Evolutionary conservation across 75 land plant genomes (phyloP), one percentile per base, ranked within the genome.

Genomic region (Ceratopteris richardii): DNA sequence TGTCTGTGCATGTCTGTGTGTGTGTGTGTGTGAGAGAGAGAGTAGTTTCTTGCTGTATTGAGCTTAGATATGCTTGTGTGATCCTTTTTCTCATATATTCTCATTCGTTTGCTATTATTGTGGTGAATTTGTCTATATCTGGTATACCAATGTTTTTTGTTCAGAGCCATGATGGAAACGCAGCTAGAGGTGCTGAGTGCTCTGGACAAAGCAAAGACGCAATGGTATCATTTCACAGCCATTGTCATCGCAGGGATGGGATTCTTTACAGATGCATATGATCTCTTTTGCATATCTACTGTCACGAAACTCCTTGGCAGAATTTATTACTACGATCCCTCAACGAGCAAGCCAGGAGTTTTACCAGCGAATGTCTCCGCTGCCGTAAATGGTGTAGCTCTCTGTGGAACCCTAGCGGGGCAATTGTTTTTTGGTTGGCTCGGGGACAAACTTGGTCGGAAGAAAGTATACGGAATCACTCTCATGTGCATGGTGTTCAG

Each of bases 401-500:
- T 74, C 16, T 63, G 67, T n/a, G n/a, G n/a, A n/a, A n/a, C n/a
- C n/a, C n/a, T n/a, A n/a, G n/a, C n/a, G n/a, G n/a, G n/a, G n/a
- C n/a, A n/a, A n/a, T n/a, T n/a, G n/a, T n/a, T n/a, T n/a, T n/a
- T n/a, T n/a, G n/a, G n/a, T n/a, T n/a, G n/a, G n/a, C n/a, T n/a
- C n/a, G n/a, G n/a, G n/a, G n/a, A n/a, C n/a, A n/a, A n/a, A n/a
- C n/a, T n/a, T n/a, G n/a, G n/a, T n/a, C n/a, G n/a, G n/a, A n/a
- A n/a, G n/a, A n/a, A n/a, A n/a, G n/a, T n/a, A n/a, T n/a, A n/a
- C n/a, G n/a, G n/a, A n/a, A n/a, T n/a, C n/a, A n/a, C n/a, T n/a
- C n/a, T n/a, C n/a, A n/a, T 79, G 75, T 64, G 69, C 47, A 78
- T 78, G 81, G 78, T 78, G 28, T 20, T 78, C 37, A 41, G 66